Percentiles rank a stretch among this genome's conserved stretches.
Evolutionary conservation across 306 rosid species (phyloP).

Genomic region (Trifolium repens): DNA sequence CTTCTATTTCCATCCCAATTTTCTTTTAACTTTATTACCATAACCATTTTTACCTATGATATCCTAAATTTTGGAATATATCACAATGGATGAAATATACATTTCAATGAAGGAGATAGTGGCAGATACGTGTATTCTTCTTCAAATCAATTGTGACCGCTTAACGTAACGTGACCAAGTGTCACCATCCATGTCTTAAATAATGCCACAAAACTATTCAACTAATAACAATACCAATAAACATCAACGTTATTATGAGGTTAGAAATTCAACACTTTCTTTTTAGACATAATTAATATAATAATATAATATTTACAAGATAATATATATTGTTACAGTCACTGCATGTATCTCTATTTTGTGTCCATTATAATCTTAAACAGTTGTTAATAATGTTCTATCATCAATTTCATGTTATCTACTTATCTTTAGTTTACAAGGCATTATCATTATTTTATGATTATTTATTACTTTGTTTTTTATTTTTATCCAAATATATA

Average conservation of each 20-base stretch:
- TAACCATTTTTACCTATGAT: not conserved
- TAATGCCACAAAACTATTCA: not conserved
- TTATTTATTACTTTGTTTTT: not conserved
- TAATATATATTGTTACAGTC: no score
- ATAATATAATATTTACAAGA: no score
- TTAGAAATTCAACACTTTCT: not conserved
- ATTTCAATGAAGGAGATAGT: not conserved
- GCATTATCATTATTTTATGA: not conserved
- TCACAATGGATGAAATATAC: not conserved
- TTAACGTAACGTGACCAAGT: conserved; percentile 34
- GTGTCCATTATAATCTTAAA: not conserved
- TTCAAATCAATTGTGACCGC: conserved; percentile 3
- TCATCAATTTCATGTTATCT: not conserved
- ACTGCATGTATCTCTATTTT: no score
- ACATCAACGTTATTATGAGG: not conserved
- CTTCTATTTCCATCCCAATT: not conserved
- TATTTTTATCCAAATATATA: not conserved
- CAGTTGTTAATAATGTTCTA: not conserved
- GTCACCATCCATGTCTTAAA: not conserved
- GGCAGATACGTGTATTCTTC: conserved; percentile 32
- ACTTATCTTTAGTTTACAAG: no score
- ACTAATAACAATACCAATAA: not conserved
- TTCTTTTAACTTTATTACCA: not conserved
- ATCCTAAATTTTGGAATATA: conserved; percentile 7
- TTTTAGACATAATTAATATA: no score